Conservation (phyloP, 768 basidiomycete species). For the Vararia minispora region DNA sequence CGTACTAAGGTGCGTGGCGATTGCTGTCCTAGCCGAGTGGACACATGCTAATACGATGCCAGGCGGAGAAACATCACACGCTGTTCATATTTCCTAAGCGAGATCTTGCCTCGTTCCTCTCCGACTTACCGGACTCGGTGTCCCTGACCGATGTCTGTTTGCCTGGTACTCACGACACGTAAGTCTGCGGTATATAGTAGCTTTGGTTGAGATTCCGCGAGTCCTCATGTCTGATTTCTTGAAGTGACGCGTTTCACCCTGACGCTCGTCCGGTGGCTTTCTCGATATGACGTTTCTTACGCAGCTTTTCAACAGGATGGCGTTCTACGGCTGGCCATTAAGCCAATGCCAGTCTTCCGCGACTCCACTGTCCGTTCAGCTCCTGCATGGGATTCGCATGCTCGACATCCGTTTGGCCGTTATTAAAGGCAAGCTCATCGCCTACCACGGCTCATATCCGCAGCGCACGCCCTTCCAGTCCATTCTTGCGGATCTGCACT, state of each 20-base stretch:
- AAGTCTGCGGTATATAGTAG: slow-evolving; percentile 13
- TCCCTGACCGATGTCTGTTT: slow-evolving; percentile 67
- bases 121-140: slow-evolving; percentile 51
- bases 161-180: slow-evolving; percentile 76
- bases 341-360: slow-evolving; percentile 72
- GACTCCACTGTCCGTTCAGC: slow-evolving; percentile 55
- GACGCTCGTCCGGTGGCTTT: too few relatives aligned
- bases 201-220: too few relatives aligned
- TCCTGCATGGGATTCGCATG: slow-evolving; percentile 68
- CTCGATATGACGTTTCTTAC: slow-evolving; percentile 3
- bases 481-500: slow-evolving; percentile 49
- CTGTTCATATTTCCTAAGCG: slow-evolving; percentile 53
- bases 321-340: slow-evolving; percentile 76
- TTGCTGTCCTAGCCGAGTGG: neutral
- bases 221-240: too few relatives aligned
- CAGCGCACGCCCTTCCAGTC: slow-evolving; percentile 55
- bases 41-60: too few relatives aligned
- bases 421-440: slow-evolving; percentile 47
- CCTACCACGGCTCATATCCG: slow-evolving; percentile 74
- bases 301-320: slow-evolving; percentile 40
- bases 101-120: slow-evolving; percentile 43
- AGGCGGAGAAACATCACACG: slow-evolving; percentile 29
- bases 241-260: too few relatives aligned
- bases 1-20: slow-evolving; percentile 35
- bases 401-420: slow-evolving; percentile 75